Evolutionary conservation across 305 asterid genomes (phyloP).

Genomic region (Fraxinus greggii): DNA sequence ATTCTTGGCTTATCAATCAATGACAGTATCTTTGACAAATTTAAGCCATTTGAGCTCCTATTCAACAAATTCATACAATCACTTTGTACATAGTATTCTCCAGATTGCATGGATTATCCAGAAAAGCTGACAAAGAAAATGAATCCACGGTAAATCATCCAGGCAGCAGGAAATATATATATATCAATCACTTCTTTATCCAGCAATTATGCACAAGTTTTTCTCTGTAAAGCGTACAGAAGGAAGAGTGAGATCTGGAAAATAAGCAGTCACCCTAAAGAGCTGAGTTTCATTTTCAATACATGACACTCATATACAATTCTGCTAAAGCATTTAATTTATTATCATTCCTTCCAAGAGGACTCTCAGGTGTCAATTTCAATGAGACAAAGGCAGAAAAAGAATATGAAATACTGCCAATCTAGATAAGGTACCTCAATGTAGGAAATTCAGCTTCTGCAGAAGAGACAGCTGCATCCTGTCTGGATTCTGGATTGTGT

Average conservation of each 20-base stretch:
- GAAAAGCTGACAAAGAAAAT: background rate
- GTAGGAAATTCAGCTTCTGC: slow-evolving; percentile 34
- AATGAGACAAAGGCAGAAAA: background rate
- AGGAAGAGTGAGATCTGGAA: background rate
- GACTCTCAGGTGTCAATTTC: background rate
- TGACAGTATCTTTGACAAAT: background rate
- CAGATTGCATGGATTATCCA: background rate
- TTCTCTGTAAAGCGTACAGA: background rate
- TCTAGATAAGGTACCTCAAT: background rate
- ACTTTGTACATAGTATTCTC: background rate
- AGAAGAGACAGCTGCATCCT: slow-evolving; percentile 53
- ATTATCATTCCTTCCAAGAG: background rate
- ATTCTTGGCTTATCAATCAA: background rate
- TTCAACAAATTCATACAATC: background rate
- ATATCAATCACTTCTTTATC: background rate
- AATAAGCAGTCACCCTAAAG: background rate
- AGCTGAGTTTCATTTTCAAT: background rate
- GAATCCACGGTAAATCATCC: background rate
- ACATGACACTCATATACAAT: background rate
- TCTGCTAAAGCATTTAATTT: background rate
- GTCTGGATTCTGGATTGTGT: slow-evolving; percentile 63
- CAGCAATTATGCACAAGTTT: background rate
- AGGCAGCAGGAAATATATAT: background rate
- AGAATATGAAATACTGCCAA: background rate
- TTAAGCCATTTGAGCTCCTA: background rate